These are phyloP conservation scores for Onygenales sp. DNA, from an alignment of 2,329 filamentous ascomycete genomes.

Conservation along the genomic window DNA sequence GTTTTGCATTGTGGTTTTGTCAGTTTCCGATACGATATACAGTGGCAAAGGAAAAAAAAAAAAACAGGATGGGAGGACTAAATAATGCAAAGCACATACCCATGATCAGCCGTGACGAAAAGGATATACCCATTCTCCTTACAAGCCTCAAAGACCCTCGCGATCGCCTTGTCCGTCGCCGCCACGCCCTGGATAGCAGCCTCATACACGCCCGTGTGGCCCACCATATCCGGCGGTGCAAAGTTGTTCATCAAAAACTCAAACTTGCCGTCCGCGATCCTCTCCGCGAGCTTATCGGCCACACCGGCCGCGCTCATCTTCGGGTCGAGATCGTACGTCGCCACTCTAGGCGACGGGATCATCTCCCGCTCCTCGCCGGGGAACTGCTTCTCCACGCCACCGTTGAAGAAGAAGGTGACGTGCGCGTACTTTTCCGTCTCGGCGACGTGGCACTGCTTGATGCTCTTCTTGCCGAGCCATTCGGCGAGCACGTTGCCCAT, in stretches of 20 bases:
- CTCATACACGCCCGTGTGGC: slow-evolving; percentile 95
- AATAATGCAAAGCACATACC: slow-evolving; percentile 39
- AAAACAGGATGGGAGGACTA: too few relatives aligned
- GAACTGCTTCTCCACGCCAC: slow-evolving; percentile 94
- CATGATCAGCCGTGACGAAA: slow-evolving; percentile 94
- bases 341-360: slow-evolving; percentile 87
- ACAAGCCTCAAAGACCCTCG: slow-evolving; percentile 83
- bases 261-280: slow-evolving; percentile 74
- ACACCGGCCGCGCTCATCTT: slow-evolving; percentile 93
- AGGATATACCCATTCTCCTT: slow-evolving; percentile 88
- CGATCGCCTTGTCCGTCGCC: slow-evolving; percentile 89
- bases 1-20: slow-evolving; percentile 13
- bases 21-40: slow-evolving; percentile 8
- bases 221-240: slow-evolving; percentile 97
- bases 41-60: background rate
- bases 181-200: slow-evolving; percentile 77
- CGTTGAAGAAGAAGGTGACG: slow-evolving; percentile 99
- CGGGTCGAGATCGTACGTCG: slow-evolving; percentile 89
- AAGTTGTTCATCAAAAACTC: slow-evolving; percentile 99
- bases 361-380: slow-evolving; percentile 85
- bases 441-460: slow-evolving; percentile 91
- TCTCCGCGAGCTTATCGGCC: slow-evolving; percentile 79
- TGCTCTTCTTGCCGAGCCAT: slow-evolving; percentile 80
- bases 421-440: slow-evolving; percentile 99
- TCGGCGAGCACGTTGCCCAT: slow-evolving; percentile 99